These are phyloP conservation scores for Candida anglica DNA, from an alignment of 805 yeast species.

Conservation along the genomic window DNA sequence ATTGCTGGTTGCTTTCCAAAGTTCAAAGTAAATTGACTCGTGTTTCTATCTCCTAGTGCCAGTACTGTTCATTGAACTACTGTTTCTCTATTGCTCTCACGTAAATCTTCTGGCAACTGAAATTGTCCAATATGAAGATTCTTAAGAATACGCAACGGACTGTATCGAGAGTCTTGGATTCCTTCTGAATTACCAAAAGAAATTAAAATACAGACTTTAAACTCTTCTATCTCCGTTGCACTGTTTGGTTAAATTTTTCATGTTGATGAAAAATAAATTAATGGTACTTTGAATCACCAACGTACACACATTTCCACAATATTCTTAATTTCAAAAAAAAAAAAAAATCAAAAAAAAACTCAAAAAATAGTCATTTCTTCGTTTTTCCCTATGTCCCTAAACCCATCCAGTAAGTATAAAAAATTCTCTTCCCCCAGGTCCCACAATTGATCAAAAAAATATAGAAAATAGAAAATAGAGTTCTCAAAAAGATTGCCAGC, in stretches of 20 bases:
- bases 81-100: background rate
- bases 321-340: no score
- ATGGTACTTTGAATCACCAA: no score
- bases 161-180: no score
- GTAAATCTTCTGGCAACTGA: constrained; percentile 4
- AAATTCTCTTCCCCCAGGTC: no score
- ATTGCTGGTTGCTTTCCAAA: constrained; percentile 4
- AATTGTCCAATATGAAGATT: constrained; percentile 3
- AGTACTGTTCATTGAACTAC: no score
- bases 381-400: background rate
- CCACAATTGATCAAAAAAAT: constrained; percentile 5
- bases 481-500: background rate
- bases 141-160: no score
- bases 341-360: constrained; percentile 2
- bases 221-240: no score
- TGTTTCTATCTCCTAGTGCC: background rate
- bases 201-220: no score
- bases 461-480: constrained; percentile 1
- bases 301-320: no score
- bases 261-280: no score
- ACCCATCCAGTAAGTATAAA: no score
- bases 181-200: constrained; percentile 1
- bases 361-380: constrained; percentile 1
- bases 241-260: no score
- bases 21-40: background rate